A percentile compares a stretch with the other conserved stretches of the same genome.
phyloP scores from a whole-genome alignment of 2,329 filamentous ascomycete species.

The Cladosporium sp. region DNA sequence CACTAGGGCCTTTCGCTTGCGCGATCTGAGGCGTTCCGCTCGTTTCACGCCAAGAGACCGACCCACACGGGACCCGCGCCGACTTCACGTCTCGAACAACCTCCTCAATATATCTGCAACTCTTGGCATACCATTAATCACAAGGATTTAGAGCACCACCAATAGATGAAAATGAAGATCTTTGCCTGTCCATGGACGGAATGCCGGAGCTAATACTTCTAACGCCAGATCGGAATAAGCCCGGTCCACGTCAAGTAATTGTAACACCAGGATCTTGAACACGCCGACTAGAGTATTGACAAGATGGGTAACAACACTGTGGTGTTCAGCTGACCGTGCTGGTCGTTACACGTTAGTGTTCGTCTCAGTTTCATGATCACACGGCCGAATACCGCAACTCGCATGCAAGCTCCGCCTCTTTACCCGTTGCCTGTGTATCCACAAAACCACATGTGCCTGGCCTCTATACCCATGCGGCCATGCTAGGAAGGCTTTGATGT shows the following conservation, averaged over 20 bases:
- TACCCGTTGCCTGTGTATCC: constrained; percentile 9
- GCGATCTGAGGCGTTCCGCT: background rate
- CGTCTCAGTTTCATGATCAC: constrained; percentile 5
- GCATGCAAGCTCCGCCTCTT: background rate
- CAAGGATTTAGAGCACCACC: constrained; percentile 9
- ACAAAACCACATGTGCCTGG: constrained; percentile 3
- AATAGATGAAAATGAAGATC: constrained; percentile 5
- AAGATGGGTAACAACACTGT: background rate
- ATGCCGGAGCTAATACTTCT: background rate
- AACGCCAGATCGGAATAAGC: background rate
- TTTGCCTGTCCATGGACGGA: constrained; percentile 1
- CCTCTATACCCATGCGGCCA: background rate
- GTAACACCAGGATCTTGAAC: background rate
- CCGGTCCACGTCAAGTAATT: background rate
- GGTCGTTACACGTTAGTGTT: background rate
- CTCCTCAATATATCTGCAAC: constrained; percentile 15
- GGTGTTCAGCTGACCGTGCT: background rate
- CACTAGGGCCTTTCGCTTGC: constrained; percentile 4
- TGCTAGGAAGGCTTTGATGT: constrained; percentile 1
- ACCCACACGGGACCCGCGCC: constrained; percentile 6
- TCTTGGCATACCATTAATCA: constrained; percentile 2
- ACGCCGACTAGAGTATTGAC: background rate
- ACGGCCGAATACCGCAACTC: background rate
- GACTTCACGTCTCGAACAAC: constrained; percentile 13
- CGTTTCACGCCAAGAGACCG: constrained; percentile 11